Evolutionary conservation across 208 protist species (phyloP).

Genomic region (Crithidia brevicula): DNA sequence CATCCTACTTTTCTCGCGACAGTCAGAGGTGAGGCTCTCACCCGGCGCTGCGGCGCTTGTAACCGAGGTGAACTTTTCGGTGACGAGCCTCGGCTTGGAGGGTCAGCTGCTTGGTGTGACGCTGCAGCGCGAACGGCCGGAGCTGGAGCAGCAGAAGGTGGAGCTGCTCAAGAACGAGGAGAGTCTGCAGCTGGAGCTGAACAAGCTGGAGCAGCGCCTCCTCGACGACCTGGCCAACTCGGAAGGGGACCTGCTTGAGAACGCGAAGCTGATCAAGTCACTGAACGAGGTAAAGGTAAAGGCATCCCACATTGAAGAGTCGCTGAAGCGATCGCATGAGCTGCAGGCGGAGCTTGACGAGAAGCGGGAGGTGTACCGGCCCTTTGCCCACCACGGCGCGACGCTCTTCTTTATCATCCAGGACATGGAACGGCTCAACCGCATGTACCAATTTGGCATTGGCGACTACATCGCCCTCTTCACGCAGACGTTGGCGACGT

Average conservation of each 20-base stretch:
- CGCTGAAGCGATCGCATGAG: conserved; percentile 82
- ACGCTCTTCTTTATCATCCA: conserved; percentile 95
- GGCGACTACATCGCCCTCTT: conserved; percentile 91
- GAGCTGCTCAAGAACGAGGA: conserved; percentile 96
- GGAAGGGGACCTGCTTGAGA: conserved; percentile 95
- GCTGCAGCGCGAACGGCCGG: conserved; percentile 96
- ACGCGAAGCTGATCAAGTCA: conserved; percentile 92
- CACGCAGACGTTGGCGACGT: conserved; percentile 54
- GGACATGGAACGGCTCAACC: conserved; percentile 91
- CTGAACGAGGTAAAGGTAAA: conserved; percentile 96
- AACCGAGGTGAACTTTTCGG: conserved; percentile 96
- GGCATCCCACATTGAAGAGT: conserved; percentile 78
- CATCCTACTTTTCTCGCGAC: conserved; percentile 94
- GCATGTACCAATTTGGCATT: conserved; percentile 98
- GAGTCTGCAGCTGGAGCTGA: conserved; percentile 93
- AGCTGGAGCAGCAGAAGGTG: conserved; percentile 95
- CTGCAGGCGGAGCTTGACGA: conserved; percentile 93
- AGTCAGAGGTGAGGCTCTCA: conserved; percentile 87
- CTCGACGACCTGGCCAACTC: conserved; percentile 93
- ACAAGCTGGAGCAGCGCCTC: conserved; percentile 92
- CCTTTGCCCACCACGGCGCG: conserved; percentile 87
- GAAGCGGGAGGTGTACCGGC: conserved; percentile 95
- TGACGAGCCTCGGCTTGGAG: conserved; percentile 95
- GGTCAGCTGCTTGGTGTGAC: conserved; percentile 96
- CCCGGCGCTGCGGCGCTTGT: conserved; percentile 91